phyloP scores from a whole-genome alignment of 192 early-diverging fungal genomes.

The Umbelopsis ramanniana region DNA sequence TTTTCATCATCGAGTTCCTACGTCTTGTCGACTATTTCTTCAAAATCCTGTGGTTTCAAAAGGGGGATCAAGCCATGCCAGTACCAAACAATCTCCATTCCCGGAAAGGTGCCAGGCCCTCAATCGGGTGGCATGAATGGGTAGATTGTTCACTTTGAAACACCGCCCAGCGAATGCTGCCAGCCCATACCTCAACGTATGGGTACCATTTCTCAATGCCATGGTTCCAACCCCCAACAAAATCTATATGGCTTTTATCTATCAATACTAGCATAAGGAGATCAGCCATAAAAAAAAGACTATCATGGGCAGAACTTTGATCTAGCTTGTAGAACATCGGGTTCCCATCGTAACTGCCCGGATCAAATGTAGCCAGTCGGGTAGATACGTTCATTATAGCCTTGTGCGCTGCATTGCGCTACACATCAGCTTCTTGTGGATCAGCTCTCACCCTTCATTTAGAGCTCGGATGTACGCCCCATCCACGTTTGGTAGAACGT shows the following conservation, averaged over 20 bases:
- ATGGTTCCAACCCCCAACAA: no score
- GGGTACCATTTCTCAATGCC: no score
- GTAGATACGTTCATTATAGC: neutral
- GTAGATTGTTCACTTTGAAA: neutral
- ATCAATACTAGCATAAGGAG: no score
- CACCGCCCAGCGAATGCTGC: neutral
- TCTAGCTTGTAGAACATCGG: neutral
- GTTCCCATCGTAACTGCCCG: neutral
- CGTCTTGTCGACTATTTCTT: neutral
- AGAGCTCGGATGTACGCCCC: neutral
- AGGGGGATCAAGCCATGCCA: neutral
- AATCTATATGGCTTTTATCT: no score
- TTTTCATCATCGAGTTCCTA: neutral
- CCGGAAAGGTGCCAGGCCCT: conserved; percentile 15
- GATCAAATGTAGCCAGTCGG: neutral
- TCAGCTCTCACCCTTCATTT: no score
- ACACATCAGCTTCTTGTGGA: no score
- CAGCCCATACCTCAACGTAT: no score
- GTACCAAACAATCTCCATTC: conserved; percentile 10
- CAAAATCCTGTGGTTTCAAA: neutral
- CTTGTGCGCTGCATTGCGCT: no score
- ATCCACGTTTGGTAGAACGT: neutral
- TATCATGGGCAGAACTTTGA: no score
- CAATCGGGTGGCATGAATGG: conserved; percentile 3
- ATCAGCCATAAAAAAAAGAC: no score